A percentile compares a stretch with the other conserved stretches of the same genome.
Evolutionary conservation across 306 rosid species (phyloP).

Genomic region (Cotoneaster glaucophyllus): DNA sequence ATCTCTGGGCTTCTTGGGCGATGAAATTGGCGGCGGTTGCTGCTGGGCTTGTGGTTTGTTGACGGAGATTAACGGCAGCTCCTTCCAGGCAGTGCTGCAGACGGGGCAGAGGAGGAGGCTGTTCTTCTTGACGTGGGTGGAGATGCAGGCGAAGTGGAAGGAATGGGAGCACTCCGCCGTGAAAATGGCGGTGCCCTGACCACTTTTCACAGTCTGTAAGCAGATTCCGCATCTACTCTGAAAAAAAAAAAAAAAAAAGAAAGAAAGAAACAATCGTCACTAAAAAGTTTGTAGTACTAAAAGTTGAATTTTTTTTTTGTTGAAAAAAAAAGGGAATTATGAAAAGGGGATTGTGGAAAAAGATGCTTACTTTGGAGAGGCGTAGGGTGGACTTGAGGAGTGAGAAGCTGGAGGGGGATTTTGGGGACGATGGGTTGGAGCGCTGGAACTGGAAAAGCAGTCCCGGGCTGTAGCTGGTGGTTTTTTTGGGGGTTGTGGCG

Average conservation of each 20-base stretch:
- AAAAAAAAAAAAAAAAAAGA: background rate
- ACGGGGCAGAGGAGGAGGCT: slow-evolving; percentile 61
- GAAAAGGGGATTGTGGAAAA: background rate
- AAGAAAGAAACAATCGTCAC: background rate
- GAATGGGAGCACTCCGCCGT: slow-evolving; percentile 94
- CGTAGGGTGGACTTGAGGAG: slow-evolving; percentile 65
- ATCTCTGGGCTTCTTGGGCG: slow-evolving; percentile 32
- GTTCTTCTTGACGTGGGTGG: slow-evolving; percentile 55
- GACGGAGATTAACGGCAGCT: slow-evolving; percentile 36
- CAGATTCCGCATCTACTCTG: slow-evolving; percentile 96
- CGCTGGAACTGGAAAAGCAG: slow-evolving; percentile 29
- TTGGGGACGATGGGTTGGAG: slow-evolving; percentile 71
- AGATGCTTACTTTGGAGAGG: slow-evolving; percentile 49
- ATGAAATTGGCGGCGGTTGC: background rate
- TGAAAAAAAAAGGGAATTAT: background rate
- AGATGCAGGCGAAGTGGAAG: slow-evolving; percentile 83
- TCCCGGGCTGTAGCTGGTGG: slow-evolving; percentile 29
- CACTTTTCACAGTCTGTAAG: slow-evolving; percentile 65
- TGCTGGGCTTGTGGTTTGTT: background rate
- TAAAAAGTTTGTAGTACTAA: background rate
- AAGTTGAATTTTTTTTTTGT: background rate
- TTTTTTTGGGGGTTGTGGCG: slow-evolving; percentile 23
- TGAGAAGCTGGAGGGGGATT: slow-evolving; percentile 80
- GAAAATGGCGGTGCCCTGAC: slow-evolving; percentile 92
- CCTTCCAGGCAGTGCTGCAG: slow-evolving; percentile 74